Percentiles rank a stretch among this genome's conserved stretches.
Conservation (phyloP, 2,329 filamentous ascomycete species). For the Myriosclerotinia scirpicola region DNA sequence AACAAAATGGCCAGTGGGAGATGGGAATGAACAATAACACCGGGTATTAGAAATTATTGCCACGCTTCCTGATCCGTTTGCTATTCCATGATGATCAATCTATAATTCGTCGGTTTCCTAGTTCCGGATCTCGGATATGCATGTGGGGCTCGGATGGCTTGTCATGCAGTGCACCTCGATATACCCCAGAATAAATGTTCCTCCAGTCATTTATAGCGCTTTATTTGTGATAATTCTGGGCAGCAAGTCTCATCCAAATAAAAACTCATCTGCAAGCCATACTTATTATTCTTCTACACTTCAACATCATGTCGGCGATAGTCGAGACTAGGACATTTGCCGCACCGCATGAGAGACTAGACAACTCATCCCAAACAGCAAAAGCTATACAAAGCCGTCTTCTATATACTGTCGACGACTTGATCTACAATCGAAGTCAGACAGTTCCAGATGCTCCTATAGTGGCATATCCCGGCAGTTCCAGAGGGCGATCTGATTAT, state of each 20-base stretch:
- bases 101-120: slow-evolving; percentile 5
- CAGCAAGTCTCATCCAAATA: not conserved
- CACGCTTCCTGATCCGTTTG: not conserved
- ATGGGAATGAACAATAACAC: slow-evolving; percentile 8
- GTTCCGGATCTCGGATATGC: slow-evolving; percentile 22
- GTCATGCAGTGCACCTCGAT: slow-evolving; percentile 4
- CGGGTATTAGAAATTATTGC: not conserved
- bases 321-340: slow-evolving; percentile 5
- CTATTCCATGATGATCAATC: not conserved
- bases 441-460: slow-evolving; percentile 33
- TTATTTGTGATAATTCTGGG: slow-evolving; percentile 1
- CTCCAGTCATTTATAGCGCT: slow-evolving; percentile 16
- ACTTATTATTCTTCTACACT: not conserved
- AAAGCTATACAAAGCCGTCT: not conserved
- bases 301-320: slow-evolving; percentile 11
- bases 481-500: slow-evolving; percentile 33
- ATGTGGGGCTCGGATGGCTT: slow-evolving; percentile 12
- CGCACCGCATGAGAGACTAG: slow-evolving; percentile 5
- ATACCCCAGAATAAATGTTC: slow-evolving; percentile 5
- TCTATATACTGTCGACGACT: slow-evolving; percentile 33
- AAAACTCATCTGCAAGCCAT: not conserved
- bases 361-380: not conserved
- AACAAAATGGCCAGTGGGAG: slow-evolving; percentile 26
- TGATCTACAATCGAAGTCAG: slow-evolving; percentile 32
- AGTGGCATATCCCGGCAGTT: slow-evolving; percentile 34